A percentile compares a stretch with the other conserved stretches of the same genome.
Conservation (phyloP, 1,139 yeast species). For the Yamadazyma siamensis region DNA sequence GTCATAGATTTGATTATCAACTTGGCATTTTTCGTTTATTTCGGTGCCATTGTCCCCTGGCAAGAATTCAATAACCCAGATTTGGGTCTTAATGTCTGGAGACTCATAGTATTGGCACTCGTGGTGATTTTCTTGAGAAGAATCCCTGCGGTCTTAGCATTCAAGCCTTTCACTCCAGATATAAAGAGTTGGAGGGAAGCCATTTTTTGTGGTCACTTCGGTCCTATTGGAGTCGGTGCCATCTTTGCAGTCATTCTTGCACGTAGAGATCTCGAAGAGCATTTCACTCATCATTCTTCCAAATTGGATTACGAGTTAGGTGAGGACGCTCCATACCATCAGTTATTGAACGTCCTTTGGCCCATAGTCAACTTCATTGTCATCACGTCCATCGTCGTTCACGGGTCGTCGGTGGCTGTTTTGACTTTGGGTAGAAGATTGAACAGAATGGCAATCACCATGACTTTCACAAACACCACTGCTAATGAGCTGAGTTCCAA, state of each 20-base stretch:
- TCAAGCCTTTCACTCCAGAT: constrained; percentile 87
- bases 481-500: constrained; percentile 60
- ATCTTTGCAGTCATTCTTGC: constrained; percentile 87
- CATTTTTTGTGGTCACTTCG: constrained; percentile 92
- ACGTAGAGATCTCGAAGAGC: constrained; percentile 68
- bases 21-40: constrained; percentile 86
- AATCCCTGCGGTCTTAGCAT: constrained; percentile 77
- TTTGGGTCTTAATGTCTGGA: constrained; percentile 80
- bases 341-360: constrained; percentile 76
- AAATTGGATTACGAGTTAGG: constrained; percentile 44
- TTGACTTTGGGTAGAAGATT: constrained; percentile 83
- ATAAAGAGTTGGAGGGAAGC: constrained; percentile 95
- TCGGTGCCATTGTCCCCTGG: constrained; percentile 97
- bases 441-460: constrained; percentile 88
- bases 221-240: constrained; percentile 98
- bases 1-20: constrained; percentile 83
- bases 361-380: constrained; percentile 86
- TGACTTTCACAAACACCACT: constrained; percentile 74
- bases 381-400: constrained; percentile 83
- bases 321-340: constrained; percentile 56
- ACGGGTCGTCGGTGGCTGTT: constrained; percentile 96
- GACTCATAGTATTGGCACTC: constrained; percentile 74
- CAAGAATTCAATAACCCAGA: constrained; percentile 63
- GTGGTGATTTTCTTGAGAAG: constrained; percentile 83
- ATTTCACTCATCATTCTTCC: constrained; percentile 24